These are phyloP conservation scores for Pichia thaimueangensis DNA, from an alignment of 805 yeast species.

Conservation along the genomic window DNA sequence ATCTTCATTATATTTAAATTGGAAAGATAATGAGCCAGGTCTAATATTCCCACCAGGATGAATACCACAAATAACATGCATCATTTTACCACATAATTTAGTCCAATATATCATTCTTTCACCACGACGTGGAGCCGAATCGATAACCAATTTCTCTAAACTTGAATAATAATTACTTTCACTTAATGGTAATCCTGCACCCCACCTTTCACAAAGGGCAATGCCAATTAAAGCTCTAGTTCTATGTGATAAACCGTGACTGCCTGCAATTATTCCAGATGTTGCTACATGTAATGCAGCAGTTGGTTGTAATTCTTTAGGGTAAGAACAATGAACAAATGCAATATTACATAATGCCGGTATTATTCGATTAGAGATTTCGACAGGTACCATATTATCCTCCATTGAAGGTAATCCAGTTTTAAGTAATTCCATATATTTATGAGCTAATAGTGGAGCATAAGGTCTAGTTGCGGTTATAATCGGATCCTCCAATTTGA, in stretches of 20 bases:
- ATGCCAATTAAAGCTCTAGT: constrained; percentile 66
- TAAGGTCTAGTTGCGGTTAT: constrained; percentile 64
- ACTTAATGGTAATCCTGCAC: constrained; percentile 61
- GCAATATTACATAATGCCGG: constrained; percentile 71
- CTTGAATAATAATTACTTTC: constrained; percentile 42
- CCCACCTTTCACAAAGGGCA: constrained; percentile 77
- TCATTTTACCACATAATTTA: constrained; percentile 60
- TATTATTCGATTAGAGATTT: constrained; percentile 51
- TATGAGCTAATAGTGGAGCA: constrained; percentile 57
- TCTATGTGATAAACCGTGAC: constrained; percentile 69
- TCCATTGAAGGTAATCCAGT: constrained; percentile 47
- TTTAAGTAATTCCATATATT: constrained; percentile 46
- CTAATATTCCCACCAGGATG: constrained; percentile 77
- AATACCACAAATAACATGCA: constrained; percentile 74
- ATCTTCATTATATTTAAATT: constrained; percentile 25
- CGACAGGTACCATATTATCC: constrained; percentile 44
- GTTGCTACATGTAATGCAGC: constrained; percentile 69
- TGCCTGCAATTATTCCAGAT: constrained; percentile 68
- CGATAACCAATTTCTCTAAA: constrained; percentile 43
- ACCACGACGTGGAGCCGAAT: constrained; percentile 34
- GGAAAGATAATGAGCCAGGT: constrained; percentile 48
- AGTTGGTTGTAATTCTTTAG: constrained; percentile 69
- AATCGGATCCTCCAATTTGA: constrained; percentile 63
- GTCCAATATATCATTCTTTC: constrained; percentile 65
- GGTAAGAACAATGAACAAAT: constrained; percentile 70